A percentile compares a stretch with the other conserved stretches of the same genome.
phyloP scores from a whole-genome alignment of 805 yeast species.

The Candida palmyrensis region DNA sequence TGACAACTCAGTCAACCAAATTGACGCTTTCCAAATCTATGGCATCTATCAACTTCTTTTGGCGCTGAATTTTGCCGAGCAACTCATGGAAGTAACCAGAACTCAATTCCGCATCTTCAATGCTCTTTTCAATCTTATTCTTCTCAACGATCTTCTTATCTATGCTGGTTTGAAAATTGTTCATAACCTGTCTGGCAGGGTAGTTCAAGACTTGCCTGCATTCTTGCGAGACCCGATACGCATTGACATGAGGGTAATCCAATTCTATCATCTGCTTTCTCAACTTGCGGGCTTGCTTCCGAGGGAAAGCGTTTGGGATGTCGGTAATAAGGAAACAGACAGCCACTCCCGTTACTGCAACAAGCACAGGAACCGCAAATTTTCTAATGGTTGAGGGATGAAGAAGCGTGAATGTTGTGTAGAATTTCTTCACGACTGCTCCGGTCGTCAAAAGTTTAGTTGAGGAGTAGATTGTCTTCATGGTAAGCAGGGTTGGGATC shows the following conservation, averaged over 20 bases:
- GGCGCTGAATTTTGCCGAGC: constrained; percentile 39
- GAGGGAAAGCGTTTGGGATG: constrained; percentile 84
- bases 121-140: constrained; percentile 46
- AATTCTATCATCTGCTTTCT: constrained; percentile 53
- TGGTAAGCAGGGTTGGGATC: constrained; percentile 33
- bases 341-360: constrained; percentile 48
- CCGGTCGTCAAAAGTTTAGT: constrained; percentile 38
- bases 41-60: constrained; percentile 34
- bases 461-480: constrained; percentile 36
- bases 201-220: constrained; percentile 73
- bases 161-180: constrained; percentile 58
- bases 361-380: constrained; percentile 49
- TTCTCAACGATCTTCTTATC: constrained; percentile 58
- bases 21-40: constrained; percentile 41
- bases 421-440: constrained; percentile 35
- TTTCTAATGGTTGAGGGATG: constrained; percentile 37
- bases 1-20: constrained; percentile 34
- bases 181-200: constrained; percentile 79
- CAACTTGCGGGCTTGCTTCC: constrained; percentile 73
- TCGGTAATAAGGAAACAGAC: constrained; percentile 66
- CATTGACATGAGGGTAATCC: constrained; percentile 77
- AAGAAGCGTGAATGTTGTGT: constrained; percentile 27
- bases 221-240: constrained; percentile 75
- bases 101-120: constrained; percentile 53
- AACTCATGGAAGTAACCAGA: constrained; percentile 50